Evolutionary conservation across 352 stramenopile species (phyloP).

Genomic region (Pythium brassicae): DNA sequence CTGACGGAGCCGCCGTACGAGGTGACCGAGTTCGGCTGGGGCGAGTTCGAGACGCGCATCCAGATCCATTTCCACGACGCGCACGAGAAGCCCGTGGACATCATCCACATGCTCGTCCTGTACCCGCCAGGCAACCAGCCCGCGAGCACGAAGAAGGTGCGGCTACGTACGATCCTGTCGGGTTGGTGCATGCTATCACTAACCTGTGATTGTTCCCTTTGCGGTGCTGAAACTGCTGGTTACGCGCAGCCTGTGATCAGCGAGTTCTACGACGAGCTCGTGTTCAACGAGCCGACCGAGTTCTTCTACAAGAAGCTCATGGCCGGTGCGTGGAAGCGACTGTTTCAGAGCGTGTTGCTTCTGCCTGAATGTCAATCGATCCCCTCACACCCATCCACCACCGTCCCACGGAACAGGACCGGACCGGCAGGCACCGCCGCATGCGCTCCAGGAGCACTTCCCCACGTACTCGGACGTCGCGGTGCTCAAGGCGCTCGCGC

Average conservation of each 20-base stretch:
- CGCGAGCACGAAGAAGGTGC: constrained; percentile 87
- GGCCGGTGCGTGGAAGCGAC: constrained; percentile 29
- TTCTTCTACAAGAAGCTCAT: constrained; percentile 94
- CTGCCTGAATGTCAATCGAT: not conserved
- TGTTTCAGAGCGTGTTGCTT: not conserved
- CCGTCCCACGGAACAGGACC: constrained; percentile 20
- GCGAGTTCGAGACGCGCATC: constrained; percentile 97
- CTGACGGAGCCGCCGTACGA: constrained; percentile 94
- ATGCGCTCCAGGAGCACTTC: constrained; percentile 82
- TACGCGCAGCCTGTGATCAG: constrained; percentile 85
- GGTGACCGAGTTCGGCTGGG: constrained; percentile 96
- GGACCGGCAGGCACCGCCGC: constrained; percentile 56
- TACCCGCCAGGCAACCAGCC: constrained; percentile 84
- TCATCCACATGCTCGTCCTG: constrained; percentile 85
- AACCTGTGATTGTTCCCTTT: too few species aligned
- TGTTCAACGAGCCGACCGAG: constrained; percentile 97
- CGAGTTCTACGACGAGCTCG: constrained; percentile 97
- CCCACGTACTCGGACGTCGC: constrained; percentile 86
- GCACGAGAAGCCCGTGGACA: constrained; percentile 88
- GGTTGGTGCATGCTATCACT: not conserved
- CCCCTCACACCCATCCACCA: not conserved
- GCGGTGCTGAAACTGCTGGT: too few species aligned
- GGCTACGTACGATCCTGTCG: too few species aligned
- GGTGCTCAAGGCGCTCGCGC: constrained; percentile 80
- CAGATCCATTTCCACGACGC: constrained; percentile 95